A percentile compares a stretch with the other conserved stretches of the same genome.
These are phyloP conservation scores for Paraglomus brasilianum DNA, from an alignment of 192 early-diverging fungal species.

Conservation along the genomic window DNA sequence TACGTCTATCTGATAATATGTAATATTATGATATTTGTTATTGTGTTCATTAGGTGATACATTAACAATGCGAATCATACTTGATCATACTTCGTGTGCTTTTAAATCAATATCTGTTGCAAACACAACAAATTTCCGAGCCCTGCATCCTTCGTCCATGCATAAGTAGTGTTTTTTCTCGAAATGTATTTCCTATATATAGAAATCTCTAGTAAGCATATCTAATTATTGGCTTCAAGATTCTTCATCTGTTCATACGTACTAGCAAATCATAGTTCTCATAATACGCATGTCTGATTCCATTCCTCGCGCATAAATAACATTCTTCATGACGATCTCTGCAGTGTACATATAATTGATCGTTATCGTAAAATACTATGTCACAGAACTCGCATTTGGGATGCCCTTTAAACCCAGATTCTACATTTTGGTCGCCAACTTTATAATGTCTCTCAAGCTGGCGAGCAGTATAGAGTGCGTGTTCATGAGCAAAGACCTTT, in stretches of 20 bases:
- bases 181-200: constrained; percentile 69
- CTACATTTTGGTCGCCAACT: constrained; percentile 64
- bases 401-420: constrained; percentile 77
- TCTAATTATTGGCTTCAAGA: neutral
- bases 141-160: constrained; percentile 75
- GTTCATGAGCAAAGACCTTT: constrained; percentile 93
- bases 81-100: constrained; percentile 73
- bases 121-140: constrained; percentile 97
- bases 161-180: constrained; percentile 79
- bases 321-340: constrained; percentile 93
- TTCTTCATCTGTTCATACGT: constrained; percentile 32
- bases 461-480: constrained; percentile 75
- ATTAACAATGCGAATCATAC: constrained; percentile 22
- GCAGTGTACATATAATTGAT: constrained; percentile 96
- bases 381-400: constrained; percentile 90
- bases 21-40: neutral
- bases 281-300: constrained; percentile 84
- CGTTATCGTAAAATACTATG: constrained; percentile 80
- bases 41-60: neutral
- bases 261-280: constrained; percentile 78
- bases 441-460: constrained; percentile 77
- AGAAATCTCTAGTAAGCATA: neutral
- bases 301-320: constrained; percentile 75
- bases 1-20: constrained; percentile 34
- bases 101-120: constrained; percentile 87